Conservation (phyloP, 192 early-diverging fungal genomes). For the Spizellomyces sp. region DNA sequence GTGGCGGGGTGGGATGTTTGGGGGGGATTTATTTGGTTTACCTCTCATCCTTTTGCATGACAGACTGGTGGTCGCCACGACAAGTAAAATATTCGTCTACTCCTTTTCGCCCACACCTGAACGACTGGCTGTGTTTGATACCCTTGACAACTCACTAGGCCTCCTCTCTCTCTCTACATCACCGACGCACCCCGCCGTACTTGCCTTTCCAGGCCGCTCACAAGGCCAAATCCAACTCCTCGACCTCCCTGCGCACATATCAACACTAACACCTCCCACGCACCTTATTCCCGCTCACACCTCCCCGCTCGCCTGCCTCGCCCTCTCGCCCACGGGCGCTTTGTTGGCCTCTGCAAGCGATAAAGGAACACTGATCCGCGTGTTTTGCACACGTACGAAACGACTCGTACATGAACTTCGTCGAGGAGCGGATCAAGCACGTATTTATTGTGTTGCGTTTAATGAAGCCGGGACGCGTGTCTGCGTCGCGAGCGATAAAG, state of each 20-base stretch:
- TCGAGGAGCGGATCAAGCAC: conserved; percentile 83
- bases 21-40: too few species aligned
- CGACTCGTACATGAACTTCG: conserved; percentile 79
- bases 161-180: conserved; percentile 73
- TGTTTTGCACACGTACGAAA: conserved; percentile 74
- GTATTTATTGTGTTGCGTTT: conserved; percentile 91
- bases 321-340: conserved; percentile 73
- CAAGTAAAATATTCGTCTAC: conserved; percentile 81
- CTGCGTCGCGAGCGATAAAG: conserved; percentile 87
- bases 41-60: background rate
- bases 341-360: conserved; percentile 85
- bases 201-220: conserved; percentile 83
- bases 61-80: conserved; percentile 76
- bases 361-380: conserved; percentile 89
- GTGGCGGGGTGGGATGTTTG: background rate
- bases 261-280: conserved; percentile 38
- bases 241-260: background rate
- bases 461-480: conserved; percentile 74
- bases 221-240: conserved; percentile 86
- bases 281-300: conserved; percentile 84
- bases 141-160: conserved; percentile 80
- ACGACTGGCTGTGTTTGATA: conserved; percentile 81
- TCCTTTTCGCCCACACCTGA: conserved; percentile 70
- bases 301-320: conserved; percentile 73
- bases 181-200: conserved; percentile 48